Conservation (phyloP, 2,329 filamentous ascomycete species). For the Trichoderma cornu-damae region DNA sequence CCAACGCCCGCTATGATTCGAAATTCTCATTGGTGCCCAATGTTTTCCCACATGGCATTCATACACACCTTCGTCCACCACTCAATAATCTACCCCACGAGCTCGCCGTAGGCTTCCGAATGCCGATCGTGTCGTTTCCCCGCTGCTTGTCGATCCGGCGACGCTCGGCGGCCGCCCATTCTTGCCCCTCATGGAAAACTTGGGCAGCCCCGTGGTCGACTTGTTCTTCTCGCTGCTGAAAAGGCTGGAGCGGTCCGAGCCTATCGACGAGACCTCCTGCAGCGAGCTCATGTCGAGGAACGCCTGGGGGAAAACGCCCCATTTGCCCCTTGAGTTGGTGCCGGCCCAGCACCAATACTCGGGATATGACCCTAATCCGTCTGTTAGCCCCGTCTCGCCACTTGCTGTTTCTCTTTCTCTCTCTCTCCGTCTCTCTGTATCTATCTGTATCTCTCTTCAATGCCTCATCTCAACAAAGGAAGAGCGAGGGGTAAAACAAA, state of each 20-base stretch:
- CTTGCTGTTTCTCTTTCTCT: not conserved
- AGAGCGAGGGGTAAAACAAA: too few species aligned
- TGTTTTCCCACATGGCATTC: not conserved
- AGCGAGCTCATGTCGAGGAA: conserved; percentile 45
- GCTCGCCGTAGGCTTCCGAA: conserved; percentile 8
- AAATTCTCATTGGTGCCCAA: not conserved
- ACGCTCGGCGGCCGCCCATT: conserved; percentile 32
- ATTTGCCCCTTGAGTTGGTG: conserved; percentile 47
- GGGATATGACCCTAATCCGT: conserved; percentile 37
- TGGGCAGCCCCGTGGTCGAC: conserved; percentile 32
- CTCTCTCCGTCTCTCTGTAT: not conserved
- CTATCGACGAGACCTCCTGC: conserved; percentile 31
- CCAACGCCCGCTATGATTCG: conserved; percentile 2
- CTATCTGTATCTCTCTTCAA: not conserved
- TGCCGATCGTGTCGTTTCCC: conserved; percentile 24
- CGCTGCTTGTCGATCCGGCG: conserved; percentile 32
- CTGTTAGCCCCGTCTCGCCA: too few species aligned
- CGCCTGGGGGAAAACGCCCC: conserved; percentile 49
- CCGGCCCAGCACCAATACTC: conserved; percentile 55
- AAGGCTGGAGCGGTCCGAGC: conserved; percentile 29
- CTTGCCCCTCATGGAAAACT: conserved; percentile 32
- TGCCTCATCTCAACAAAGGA: not conserved
- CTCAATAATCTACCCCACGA: conserved; percentile 12
- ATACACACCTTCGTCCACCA: not conserved
- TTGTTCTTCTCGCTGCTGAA: conserved; percentile 35